Evolutionary conservation across 371 early-diverging fungal species (phyloP).

Genomic region (Saksenaea oblongispora): DNA sequence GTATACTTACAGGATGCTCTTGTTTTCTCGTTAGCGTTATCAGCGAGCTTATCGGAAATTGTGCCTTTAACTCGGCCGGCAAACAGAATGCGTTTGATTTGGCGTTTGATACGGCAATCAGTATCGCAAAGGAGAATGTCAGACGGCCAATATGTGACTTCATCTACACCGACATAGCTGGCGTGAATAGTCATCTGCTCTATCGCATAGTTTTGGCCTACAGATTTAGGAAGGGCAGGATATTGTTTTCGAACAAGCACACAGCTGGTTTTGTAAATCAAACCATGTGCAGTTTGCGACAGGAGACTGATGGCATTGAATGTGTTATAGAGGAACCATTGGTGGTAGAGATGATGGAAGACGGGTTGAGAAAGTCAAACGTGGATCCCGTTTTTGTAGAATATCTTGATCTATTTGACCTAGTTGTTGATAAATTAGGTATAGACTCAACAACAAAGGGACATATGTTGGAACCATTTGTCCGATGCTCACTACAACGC

Average conservation of each 20-base stretch:
- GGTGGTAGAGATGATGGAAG: conserved; percentile 13
- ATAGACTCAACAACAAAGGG: conserved; percentile 10
- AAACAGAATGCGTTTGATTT: too few relatives aligned
- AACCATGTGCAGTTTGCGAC: neutral
- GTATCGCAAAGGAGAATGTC: too few relatives aligned
- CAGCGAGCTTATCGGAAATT: neutral
- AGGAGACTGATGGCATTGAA: neutral
- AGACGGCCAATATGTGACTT: too few relatives aligned
- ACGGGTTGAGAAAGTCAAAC: conserved; percentile 1
- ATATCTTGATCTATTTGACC: conserved; percentile 11
- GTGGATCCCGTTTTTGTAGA: conserved; percentile 9
- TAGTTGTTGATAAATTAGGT: conserved; percentile 10
- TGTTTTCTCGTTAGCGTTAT: neutral
- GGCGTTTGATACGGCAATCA: too few relatives aligned
- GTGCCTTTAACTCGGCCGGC: neutral
- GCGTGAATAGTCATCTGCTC: too few relatives aligned
- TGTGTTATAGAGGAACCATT: conserved; percentile 11
- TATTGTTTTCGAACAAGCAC: too few relatives aligned
- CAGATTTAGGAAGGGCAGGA: too few relatives aligned
- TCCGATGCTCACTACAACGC: conserved; percentile 9
- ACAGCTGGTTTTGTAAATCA: too few relatives aligned
- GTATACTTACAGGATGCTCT: conserved; percentile 2
- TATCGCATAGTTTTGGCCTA: too few relatives aligned
- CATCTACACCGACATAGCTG: too few relatives aligned
- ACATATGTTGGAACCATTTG: conserved; percentile 12